Evolutionary conservation across 2,329 filamentous ascomycete species (phyloP).

Genomic region (Neopestalotiopsis sp.): DNA sequence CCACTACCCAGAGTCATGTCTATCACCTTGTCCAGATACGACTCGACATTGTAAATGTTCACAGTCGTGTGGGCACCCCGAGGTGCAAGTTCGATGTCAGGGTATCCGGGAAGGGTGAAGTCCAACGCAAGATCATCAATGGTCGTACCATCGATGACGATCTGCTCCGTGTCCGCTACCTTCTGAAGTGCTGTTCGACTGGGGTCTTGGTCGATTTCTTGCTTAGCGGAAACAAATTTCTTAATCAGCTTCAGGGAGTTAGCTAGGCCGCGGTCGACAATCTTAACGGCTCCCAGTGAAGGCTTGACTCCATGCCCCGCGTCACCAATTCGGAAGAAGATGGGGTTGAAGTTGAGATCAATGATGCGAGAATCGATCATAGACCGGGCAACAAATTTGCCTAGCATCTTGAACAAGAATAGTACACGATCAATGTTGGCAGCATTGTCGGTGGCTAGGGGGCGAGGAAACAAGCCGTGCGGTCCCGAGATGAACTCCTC

Average conservation of each 20-base stretch:
- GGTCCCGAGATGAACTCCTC: slow-evolving; percentile 86
- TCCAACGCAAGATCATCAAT: slow-evolving; percentile 91
- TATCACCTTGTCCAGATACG: slow-evolving; percentile 87
- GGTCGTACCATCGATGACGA: slow-evolving; percentile 75
- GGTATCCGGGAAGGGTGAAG: slow-evolving; percentile 93
- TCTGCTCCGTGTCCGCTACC: slow-evolving; percentile 68
- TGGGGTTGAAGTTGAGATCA: slow-evolving; percentile 95
- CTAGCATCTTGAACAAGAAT: slow-evolving; percentile 88
- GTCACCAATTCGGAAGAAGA: slow-evolving; percentile 94
- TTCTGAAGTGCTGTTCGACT: slow-evolving; percentile 72
- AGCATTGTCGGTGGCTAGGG: slow-evolving; percentile 80
- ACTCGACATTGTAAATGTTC: slow-evolving; percentile 88
- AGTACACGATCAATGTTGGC: slow-evolving; percentile 88
- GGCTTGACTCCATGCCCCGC: slow-evolving; percentile 71
- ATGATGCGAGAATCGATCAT: slow-evolving; percentile 99
- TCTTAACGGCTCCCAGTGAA: slow-evolving; percentile 86
- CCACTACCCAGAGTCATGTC: slow-evolving; percentile 90
- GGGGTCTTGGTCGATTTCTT: slow-evolving; percentile 76
- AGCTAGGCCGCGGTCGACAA: slow-evolving; percentile 85
- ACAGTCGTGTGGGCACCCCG: slow-evolving; percentile 77
- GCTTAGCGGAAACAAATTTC: slow-evolving; percentile 83
- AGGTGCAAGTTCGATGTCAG: slow-evolving; percentile 79
- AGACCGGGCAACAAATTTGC: slow-evolving; percentile 95
- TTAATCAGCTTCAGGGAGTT: slow-evolving; percentile 86
- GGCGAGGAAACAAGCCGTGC: slow-evolving; percentile 88